phyloP scores from a whole-genome alignment of 768 basidiomycete genomes.

The Lactarius pseudohatsudake region DNA sequence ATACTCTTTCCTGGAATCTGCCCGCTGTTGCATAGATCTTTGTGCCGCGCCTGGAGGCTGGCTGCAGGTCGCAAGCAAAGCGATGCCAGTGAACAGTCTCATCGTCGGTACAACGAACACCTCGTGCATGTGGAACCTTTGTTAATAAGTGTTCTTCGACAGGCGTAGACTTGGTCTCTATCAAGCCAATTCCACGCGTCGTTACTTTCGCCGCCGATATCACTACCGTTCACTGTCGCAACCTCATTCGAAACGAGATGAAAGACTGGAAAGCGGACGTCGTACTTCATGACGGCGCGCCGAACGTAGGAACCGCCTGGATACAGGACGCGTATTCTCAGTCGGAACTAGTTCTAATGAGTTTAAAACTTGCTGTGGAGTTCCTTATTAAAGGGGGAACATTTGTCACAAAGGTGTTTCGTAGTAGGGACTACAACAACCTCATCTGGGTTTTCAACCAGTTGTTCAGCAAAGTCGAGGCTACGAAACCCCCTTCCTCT shows the following conservation, averaged over 20 bases:
- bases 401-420: constrained; percentile 98
- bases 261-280: constrained; percentile 99
- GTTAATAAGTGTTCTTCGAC: constrained; percentile 7
- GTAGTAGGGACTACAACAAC: constrained; percentile 97
- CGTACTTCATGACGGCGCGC: constrained; percentile 97
- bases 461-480: constrained; percentile 94
- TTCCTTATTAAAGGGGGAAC: constrained; percentile 92
- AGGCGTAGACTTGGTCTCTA: constrained; percentile 96
- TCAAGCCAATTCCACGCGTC: constrained; percentile 92
- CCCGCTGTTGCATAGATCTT: constrained; percentile 93
- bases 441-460: constrained; percentile 99
- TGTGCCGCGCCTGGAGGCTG: constrained; percentile 99
- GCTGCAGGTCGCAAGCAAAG: constrained; percentile 97
- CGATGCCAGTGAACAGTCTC: constrained; percentile 90
- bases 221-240: constrained; percentile 87
- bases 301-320: constrained; percentile 99
- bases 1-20: constrained; percentile 85
- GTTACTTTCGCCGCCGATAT: constrained; percentile 93
- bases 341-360: constrained; percentile 94
- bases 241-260: constrained; percentile 78
- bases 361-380: constrained; percentile 91
- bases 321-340: constrained; percentile 98
- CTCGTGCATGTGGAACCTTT: neutral
- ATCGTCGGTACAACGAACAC: constrained; percentile 69
- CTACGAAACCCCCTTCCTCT: constrained; percentile 97